Evolutionary conservation across 83 land plant genomes (phyloP).

Genomic region (Picea abies): DNA sequence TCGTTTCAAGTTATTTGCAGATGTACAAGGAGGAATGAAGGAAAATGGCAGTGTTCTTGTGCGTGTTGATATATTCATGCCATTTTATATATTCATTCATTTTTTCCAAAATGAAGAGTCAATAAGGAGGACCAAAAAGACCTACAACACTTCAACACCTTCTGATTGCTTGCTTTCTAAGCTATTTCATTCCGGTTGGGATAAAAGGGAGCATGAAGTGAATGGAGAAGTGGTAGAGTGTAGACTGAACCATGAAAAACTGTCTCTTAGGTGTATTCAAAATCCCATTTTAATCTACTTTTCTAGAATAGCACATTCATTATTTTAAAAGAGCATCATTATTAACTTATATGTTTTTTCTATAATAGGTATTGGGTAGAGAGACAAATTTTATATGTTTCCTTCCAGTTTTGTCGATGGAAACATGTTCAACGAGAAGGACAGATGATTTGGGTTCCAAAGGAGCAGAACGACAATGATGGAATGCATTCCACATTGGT

Average conservation of each 20-base stretch:
- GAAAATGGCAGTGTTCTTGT: background rate
- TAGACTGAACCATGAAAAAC: background rate
- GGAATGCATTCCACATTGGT: background rate
- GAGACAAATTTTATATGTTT: background rate
- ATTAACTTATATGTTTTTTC: background rate
- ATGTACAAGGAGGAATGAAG: background rate
- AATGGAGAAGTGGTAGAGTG: background rate
- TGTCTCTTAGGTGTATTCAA: background rate
- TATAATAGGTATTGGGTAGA: background rate
- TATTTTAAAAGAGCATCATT: background rate
- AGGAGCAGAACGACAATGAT: background rate
- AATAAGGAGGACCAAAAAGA: background rate
- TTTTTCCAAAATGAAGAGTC: background rate
- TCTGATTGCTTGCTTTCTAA: background rate
- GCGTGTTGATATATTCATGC: background rate
- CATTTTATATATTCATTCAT: background rate
- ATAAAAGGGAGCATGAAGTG: background rate
- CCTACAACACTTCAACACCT: background rate
- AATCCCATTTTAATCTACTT: background rate
- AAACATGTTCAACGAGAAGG: background rate
- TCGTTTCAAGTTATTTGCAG: background rate
- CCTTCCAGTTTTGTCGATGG: background rate
- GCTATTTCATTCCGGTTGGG: background rate
- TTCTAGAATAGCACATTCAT: background rate
- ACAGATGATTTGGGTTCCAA: background rate